A percentile compares a stretch with the other conserved stretches of the same genome.
Evolutionary conservation across 2,329 filamentous ascomycete genomes (phyloP).

Genomic region (Aspergillus quadrilineatus): DNA sequence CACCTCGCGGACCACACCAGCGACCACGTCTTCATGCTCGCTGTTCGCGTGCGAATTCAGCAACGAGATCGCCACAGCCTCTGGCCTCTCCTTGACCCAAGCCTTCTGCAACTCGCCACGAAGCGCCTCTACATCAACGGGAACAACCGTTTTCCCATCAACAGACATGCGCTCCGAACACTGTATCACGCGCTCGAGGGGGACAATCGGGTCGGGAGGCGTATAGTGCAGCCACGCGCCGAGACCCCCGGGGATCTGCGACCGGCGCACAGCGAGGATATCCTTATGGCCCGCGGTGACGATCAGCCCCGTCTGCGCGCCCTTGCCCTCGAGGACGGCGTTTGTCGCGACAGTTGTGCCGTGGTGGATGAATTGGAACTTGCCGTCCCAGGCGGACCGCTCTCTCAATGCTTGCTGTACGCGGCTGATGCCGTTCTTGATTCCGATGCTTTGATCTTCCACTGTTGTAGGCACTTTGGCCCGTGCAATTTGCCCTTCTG

Average conservation of each 20-base stretch:
- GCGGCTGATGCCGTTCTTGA: constrained; percentile 47
- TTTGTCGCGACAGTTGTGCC: constrained; percentile 53
- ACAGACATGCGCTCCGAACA: constrained; percentile 48
- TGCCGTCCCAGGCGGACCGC: constrained; percentile 44
- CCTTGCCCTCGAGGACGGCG: constrained; percentile 52
- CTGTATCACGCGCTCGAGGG: constrained; percentile 50
- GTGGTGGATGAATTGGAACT: constrained; percentile 52
- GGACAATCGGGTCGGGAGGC: constrained; percentile 50
- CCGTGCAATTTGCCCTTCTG: constrained; percentile 45
- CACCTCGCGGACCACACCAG: constrained; percentile 42
- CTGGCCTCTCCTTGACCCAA: constrained; percentile 40
- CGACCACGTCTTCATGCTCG: constrained; percentile 43
- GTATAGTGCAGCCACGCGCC: constrained; percentile 52
- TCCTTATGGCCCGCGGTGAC: constrained; percentile 53
- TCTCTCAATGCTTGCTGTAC: constrained; percentile 41
- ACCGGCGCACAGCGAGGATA: constrained; percentile 47
- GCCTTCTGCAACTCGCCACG: constrained; percentile 30
- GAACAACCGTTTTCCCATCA: constrained; percentile 41
- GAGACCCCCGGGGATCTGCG: constrained; percentile 52
- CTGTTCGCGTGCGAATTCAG: constrained; percentile 50
- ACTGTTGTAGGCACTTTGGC: constrained; percentile 50
- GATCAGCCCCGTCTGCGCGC: constrained; percentile 48
- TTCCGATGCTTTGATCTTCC: constrained; percentile 49
- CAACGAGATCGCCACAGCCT: constrained; percentile 49
- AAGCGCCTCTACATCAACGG: constrained; percentile 42